Conservation (phyloP, 768 basidiomycete genomes). For the Pleurotus tuber-regium region DNA sequence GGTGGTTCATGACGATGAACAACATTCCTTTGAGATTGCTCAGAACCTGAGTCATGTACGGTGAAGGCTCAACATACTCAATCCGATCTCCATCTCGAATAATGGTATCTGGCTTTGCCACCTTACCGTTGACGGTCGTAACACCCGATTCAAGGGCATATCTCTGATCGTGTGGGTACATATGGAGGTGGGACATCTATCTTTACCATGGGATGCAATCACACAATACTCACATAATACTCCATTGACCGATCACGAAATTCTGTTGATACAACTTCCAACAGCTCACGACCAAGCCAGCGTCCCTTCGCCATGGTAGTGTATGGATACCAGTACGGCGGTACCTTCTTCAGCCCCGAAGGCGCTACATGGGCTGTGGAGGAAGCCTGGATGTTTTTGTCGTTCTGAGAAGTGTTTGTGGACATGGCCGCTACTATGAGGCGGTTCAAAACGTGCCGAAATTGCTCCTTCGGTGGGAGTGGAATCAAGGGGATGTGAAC, state of each 20-base stretch:
- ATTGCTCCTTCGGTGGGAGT: conserved; percentile 50
- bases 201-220: conserved; percentile 1
- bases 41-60: conserved; percentile 5
- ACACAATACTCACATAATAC: conserved; percentile 75
- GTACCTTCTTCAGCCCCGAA: conserved; percentile 69
- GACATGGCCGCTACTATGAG: conserved; percentile 51
- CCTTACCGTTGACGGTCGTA: conserved; percentile 90
- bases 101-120: conserved; percentile 77
- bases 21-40: conserved; percentile 59
- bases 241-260: conserved; percentile 93
- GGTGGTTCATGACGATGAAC: conserved; percentile 98
- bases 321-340: conserved; percentile 92
- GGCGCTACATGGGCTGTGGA: conserved; percentile 21
- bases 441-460: conserved; percentile 52
- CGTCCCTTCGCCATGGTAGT: conserved; percentile 91
- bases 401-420: conserved; percentile 22
- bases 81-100: conserved; percentile 86
- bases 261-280: conserved; percentile 93
- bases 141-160: conserved; percentile 84
- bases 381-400: conserved; percentile 13
- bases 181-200: conserved; percentile 1
- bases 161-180: conserved; percentile 30
- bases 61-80: conserved; percentile 54
- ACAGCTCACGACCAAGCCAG: conserved; percentile 83
- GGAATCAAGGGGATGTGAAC: conserved; percentile 43